Base-by-base conservation (phyloP, 2,329 filamentous ascomycete genomes). In the Fusarium poae region DNA sequence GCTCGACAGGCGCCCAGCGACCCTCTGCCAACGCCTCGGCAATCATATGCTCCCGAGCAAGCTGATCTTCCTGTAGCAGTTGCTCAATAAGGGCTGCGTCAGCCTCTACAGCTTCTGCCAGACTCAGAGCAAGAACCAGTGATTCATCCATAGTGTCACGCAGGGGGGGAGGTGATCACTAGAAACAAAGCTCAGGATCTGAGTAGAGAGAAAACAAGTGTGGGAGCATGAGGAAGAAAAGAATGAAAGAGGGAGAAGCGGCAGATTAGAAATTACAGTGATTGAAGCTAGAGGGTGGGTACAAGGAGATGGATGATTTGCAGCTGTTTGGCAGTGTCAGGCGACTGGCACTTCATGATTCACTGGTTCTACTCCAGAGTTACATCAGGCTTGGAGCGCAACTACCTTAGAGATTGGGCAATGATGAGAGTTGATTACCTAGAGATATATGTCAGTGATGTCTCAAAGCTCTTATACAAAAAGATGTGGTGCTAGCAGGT, bases 71-170 rank as follows among this genome's bases (percentile, higher is more conserved):
- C 27, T 7, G n/a, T 0, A 44, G 23, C 13, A 46, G 11, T 2
- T 43, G 1, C 3, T 29, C 21, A 5, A 59, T 40, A 0, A 59
- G 12, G 0, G 4, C 21, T 0, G 27, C 57, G 0, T 59, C 57
- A 3, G 27, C 6, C 1, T 59, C 40, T 1, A 40, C 27, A 0
- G 34, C 57, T 2, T 34, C 8, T 0, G 57, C 57, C 0, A 59
- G 27, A 32, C 57, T 57, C 0, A 48, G 11, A 0, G 57, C 52
- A n/a, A 57, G 29, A 11, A n/a, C 18, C 0, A 2, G 13, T 35
- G 27, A 32, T 0, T 18, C 2, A 5, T 21, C 55, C 52, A 15
- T 34, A 6, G 7, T 16, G 2, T 30, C 20, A 2, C 27, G 20
- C 21, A 2, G 20, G 12, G 44, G 4, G 21, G 2, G 29, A 21